A percentile compares a stretch with the other conserved stretches of the same genome.
These are phyloP conservation scores for Trametes sanguinea DNA, from an alignment of 768 basidiomycete species.

Conservation along the genomic window DNA sequence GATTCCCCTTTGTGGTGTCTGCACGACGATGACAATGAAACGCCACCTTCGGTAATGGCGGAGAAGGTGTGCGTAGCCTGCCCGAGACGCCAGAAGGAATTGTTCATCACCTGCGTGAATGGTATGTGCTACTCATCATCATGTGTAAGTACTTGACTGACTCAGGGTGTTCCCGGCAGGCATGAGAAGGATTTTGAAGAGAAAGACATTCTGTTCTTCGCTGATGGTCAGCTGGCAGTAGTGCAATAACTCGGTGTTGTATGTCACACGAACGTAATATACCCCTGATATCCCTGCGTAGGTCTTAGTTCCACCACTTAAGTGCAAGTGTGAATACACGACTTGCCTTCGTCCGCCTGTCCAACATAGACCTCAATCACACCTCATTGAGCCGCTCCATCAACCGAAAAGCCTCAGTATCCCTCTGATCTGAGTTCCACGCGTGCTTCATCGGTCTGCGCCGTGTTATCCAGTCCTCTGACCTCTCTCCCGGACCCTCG, in stretches of 20 bases:
- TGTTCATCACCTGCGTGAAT: slow-evolving; percentile 1
- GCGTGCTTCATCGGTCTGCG: background rate
- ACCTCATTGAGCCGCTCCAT: background rate
- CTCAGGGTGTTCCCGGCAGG: background rate
- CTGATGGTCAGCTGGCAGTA: background rate
- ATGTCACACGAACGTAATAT: too few species aligned
- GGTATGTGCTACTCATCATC: background rate
- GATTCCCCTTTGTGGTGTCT: background rate
- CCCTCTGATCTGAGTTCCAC: background rate
- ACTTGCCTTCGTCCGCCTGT: too few species aligned
- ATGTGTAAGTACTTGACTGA: background rate
- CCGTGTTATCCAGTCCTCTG: background rate
- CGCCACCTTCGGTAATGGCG: background rate
- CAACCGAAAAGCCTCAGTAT: background rate
- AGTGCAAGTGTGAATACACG: too few species aligned
- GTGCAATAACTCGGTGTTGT: too few species aligned
- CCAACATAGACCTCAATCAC: too few species aligned
- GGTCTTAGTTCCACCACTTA: too few species aligned
- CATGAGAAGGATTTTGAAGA: slow-evolving; percentile 6
- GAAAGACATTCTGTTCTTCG: background rate
- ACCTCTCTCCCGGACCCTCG: background rate
- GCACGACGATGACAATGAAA: background rate
- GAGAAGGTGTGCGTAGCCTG: background rate
- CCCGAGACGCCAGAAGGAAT: background rate
- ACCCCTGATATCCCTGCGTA: too few species aligned